Evolutionary conservation across 176 grass and related monocot genomes (phyloP).

Genomic region (Bromus sterilis): DNA sequence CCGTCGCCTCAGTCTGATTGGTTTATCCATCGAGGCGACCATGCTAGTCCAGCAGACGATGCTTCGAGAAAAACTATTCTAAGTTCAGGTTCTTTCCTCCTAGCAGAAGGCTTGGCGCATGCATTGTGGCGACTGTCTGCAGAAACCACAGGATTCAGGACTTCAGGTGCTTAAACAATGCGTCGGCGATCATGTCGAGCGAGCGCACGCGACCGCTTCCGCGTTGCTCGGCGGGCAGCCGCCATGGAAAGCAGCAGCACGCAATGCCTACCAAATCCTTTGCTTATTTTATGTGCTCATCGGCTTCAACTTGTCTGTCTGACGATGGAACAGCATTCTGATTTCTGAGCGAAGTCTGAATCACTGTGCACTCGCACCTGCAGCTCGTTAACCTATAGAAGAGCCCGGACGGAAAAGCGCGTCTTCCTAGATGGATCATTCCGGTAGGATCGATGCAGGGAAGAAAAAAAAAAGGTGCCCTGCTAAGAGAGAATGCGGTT

Average conservation of each 20-base stretch:
- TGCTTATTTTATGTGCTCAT: background rate
- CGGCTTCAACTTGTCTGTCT: background rate
- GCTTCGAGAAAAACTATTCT: background rate
- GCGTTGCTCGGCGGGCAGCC: constrained; percentile 11
- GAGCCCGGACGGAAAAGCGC: background rate
- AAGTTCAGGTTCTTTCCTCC: background rate
- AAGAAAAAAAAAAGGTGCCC: background rate
- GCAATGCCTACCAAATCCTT: background rate
- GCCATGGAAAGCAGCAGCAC: constrained; percentile 13
- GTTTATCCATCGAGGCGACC: background rate
- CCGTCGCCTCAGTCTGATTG: background rate
- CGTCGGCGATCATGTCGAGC: background rate
- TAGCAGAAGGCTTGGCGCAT: background rate
- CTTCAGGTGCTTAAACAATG: background rate
- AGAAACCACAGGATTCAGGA: background rate
- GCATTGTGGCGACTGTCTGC: no score
- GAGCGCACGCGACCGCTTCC: constrained; percentile 13
- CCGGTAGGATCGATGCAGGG: background rate
- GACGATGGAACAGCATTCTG: background rate
- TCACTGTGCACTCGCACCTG: background rate
- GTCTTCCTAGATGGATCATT: background rate
- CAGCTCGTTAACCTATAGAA: background rate
- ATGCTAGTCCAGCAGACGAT: background rate
- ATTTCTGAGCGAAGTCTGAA: no score
- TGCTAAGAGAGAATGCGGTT: background rate